A percentile compares a stretch with the other conserved stretches of the same genome.
phyloP scores from a whole-genome alignment of 139 green algal species.

The Chlamydomonas schloesseri region DNA sequence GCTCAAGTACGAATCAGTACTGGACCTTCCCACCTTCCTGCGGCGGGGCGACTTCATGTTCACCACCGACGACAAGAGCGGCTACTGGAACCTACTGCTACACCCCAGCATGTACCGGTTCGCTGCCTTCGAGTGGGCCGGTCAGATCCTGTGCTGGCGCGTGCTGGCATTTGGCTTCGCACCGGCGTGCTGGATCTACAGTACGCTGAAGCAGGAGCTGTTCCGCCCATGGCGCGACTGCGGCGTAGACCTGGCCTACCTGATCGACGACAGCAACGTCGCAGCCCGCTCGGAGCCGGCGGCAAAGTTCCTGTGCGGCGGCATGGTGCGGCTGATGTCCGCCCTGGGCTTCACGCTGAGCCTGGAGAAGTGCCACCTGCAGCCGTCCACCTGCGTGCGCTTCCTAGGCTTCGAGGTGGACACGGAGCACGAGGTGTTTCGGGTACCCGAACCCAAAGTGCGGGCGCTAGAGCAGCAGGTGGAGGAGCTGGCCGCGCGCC shows the following conservation, averaged over 20 bases:
- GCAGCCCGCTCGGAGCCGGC: not conserved
- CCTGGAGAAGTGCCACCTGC: conserved; percentile 15
- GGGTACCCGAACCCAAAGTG: not conserved
- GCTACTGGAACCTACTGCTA: not conserved
- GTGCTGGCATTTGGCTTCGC: conserved; percentile 3
- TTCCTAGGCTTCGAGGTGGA: conserved; percentile 20
- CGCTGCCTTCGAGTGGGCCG: not conserved
- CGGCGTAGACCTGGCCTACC: not conserved
- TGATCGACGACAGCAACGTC: not conserved
- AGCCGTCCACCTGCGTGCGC: not conserved
- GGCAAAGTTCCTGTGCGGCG: not conserved
- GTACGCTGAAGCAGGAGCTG: not conserved
- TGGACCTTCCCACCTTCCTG: not conserved
- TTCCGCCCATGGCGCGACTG: not conserved
- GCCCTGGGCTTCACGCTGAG: conserved; percentile 30
- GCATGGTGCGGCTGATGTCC: not conserved
- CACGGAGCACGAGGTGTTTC: not conserved
- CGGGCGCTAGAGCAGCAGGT: not conserved
- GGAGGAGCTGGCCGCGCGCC: not conserved
- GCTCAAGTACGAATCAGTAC: not conserved
- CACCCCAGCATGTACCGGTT: not conserved
- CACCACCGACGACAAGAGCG: not conserved
- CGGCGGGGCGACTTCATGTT: not conserved
- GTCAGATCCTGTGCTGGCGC: not conserved
- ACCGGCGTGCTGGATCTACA: not conserved